Percentiles rank a stretch among this genome's conserved stretches.
Conservation (phyloP, 305 asterid genomes). For the Lippia alba region DNA sequence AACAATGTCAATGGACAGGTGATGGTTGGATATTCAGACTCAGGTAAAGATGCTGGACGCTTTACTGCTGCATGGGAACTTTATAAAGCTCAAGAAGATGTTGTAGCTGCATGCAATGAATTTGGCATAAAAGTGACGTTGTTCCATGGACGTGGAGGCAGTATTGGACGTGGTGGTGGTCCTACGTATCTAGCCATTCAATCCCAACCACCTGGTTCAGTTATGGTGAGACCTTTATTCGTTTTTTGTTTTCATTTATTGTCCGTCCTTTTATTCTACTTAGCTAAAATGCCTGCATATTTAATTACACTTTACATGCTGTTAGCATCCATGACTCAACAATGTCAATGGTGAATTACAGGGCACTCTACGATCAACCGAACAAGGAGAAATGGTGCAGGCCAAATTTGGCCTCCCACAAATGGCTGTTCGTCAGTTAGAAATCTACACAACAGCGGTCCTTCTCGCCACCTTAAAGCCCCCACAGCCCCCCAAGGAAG, state of each 20-base stretch:
- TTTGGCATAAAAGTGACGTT: constrained; percentile 74
- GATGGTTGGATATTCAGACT: constrained; percentile 90
- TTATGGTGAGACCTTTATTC: constrained; percentile 65
- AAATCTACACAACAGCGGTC: constrained; percentile 93
- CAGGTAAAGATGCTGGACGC: constrained; percentile 88
- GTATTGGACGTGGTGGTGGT: constrained; percentile 92
- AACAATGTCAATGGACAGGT: constrained; percentile 47
- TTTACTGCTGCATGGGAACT: constrained; percentile 89
- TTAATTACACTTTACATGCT: neutral
- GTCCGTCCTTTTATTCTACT: no score
- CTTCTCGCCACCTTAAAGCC: constrained; percentile 91
- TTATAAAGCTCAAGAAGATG: constrained; percentile 88
- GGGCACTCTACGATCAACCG: constrained; percentile 96
- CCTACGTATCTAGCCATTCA: constrained; percentile 91
- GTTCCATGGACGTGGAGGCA: constrained; percentile 90
- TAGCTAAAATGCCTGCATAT: neutral
- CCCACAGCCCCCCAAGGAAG: constrained; percentile 81
- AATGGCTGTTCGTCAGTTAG: constrained; percentile 90
- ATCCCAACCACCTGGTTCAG: constrained; percentile 99
- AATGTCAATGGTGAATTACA: constrained; percentile 38
- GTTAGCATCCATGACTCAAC: neutral
- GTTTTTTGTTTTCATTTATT: neutral
- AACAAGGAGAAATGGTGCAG: constrained; percentile 99
- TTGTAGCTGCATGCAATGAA: constrained; percentile 78
- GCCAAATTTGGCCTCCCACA: constrained; percentile 95